These are phyloP conservation scores for Cryphonectria parasitica DNA, from an alignment of 2,329 filamentous ascomycete species.

Conservation along the genomic window DNA sequence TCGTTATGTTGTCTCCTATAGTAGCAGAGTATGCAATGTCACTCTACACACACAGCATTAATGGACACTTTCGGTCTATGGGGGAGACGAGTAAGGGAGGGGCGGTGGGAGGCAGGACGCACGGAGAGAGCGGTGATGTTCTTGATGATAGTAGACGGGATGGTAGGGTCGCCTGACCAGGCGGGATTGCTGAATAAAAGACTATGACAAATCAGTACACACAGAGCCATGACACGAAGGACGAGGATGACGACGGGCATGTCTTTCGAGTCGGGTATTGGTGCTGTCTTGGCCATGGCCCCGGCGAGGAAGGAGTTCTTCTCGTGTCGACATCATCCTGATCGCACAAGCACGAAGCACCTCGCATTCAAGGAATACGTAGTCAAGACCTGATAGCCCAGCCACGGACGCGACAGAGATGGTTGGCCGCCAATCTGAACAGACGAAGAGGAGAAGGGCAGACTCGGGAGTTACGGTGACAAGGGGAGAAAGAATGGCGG, in stretches of 20 bases:
- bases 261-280: not conserved
- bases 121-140: slow-evolving; percentile 63
- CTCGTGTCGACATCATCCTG: not conserved
- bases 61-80: not conserved
- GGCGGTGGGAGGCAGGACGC: slow-evolving; percentile 34
- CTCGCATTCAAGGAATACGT: not conserved
- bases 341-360: not conserved
- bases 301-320: not conserved
- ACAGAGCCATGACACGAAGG: not conserved
- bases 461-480: slow-evolving; percentile 11
- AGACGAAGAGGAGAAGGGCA: not conserved
- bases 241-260: not conserved
- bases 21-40: slow-evolving; percentile 58
- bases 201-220: slow-evolving; percentile 40
- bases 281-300: slow-evolving; percentile 11
- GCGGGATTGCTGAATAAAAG: slow-evolving; percentile 64
- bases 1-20: slow-evolving; percentile 67
- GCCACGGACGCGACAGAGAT: not conserved
- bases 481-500: slow-evolving; percentile 22
- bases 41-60: slow-evolving; percentile 35
- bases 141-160: slow-evolving; percentile 57
- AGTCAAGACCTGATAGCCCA: not conserved
- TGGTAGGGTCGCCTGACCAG: slow-evolving; percentile 53
- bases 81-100: slow-evolving; percentile 5
- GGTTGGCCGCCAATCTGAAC: not conserved